phyloP scores from a whole-genome alignment of 371 early-diverging fungal species.

The Saksenaea vasiformis region DNA sequence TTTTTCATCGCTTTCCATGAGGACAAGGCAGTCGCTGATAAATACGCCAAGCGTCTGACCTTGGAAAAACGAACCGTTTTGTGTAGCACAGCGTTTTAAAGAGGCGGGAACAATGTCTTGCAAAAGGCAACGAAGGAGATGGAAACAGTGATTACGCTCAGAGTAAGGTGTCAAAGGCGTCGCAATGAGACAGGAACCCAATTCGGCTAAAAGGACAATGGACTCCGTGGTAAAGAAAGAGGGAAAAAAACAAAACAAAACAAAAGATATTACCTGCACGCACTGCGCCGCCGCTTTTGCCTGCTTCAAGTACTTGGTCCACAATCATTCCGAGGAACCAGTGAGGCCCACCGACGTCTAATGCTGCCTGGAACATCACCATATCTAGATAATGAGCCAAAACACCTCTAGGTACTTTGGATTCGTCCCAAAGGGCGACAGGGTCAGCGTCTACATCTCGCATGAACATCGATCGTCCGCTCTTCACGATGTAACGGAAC shows the following conservation, averaged over 20 bases:
- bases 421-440: slow-evolving; percentile 31
- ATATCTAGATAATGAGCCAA: slow-evolving; percentile 51
- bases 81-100: slow-evolving; percentile 21
- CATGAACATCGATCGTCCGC: slow-evolving; percentile 55
- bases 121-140: slow-evolving; percentile 39
- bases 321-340: slow-evolving; percentile 53
- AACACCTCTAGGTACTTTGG: slow-evolving; percentile 19
- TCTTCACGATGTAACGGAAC: slow-evolving; percentile 50
- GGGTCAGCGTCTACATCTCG: slow-evolving; percentile 47
- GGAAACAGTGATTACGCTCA: slow-evolving; percentile 24
- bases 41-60: slow-evolving; percentile 58
- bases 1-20: slow-evolving; percentile 20
- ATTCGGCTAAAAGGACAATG: slow-evolving; percentile 34
- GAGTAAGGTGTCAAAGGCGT: slow-evolving; percentile 36
- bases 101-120: slow-evolving; percentile 37
- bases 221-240: background rate
- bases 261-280: slow-evolving; percentile 60
- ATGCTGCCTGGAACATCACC: slow-evolving; percentile 46
- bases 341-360: slow-evolving; percentile 47
- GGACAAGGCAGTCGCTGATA: slow-evolving; percentile 45
- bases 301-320: slow-evolving; percentile 48
- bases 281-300: slow-evolving; percentile 52
- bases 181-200: slow-evolving; percentile 48
- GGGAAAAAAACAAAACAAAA: no score
- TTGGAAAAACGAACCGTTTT: slow-evolving; percentile 48